These are phyloP conservation scores for Penicillium ucsense DNA, from an alignment of 495 filamentous ascomycete genomes.

Conservation along the genomic window DNA sequence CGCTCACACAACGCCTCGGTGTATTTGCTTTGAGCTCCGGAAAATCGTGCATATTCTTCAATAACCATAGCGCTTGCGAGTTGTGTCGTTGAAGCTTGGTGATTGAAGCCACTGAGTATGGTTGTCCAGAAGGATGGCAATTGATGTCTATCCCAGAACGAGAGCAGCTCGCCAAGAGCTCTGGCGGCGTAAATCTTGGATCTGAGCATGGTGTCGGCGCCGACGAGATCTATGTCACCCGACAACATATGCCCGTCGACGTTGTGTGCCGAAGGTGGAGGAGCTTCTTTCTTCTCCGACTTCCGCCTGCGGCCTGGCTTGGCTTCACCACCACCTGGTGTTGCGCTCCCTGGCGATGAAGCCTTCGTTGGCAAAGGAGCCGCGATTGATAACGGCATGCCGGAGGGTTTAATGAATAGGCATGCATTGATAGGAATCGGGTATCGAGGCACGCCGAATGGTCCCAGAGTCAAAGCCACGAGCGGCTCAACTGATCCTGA, in stretches of 20 bases:
- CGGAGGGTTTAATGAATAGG: conserved; percentile 91
- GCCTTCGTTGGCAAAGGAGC: conserved; percentile 43
- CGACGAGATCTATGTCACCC: conserved; percentile 90
- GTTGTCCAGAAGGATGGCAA: conserved; percentile 33
- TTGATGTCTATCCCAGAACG: conserved; percentile 34
- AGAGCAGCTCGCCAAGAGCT: conserved; percentile 58
- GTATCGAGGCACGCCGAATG: conserved; percentile 81
- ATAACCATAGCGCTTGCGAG: conserved; percentile 74
- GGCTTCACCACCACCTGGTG: conserved; percentile 12
- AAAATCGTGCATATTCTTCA: conserved; percentile 66
- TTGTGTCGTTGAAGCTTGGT: conserved; percentile 73
- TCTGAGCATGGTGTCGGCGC: conserved; percentile 74
- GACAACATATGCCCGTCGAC: conserved; percentile 97
- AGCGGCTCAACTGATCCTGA: conserved; percentile 57
- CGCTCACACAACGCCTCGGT: conserved; percentile 44
- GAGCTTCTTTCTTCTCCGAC: conserved; percentile 72
- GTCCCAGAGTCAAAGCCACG: conserved; percentile 70
- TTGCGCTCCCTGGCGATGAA: conserved; percentile 39
- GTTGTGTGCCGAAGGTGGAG: conserved; percentile 64
- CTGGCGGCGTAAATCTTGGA: conserved; percentile 78
- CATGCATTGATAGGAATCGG: conserved; percentile 82
- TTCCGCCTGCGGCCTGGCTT: conserved; percentile 65
- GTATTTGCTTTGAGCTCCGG: conserved; percentile 35
- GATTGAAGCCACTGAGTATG: conserved; percentile 55
- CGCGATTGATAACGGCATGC: conserved; percentile 58